Evolutionary conservation across 1,139 yeast genomes (phyloP).

Genomic region (Candida labiduridarum): DNA sequence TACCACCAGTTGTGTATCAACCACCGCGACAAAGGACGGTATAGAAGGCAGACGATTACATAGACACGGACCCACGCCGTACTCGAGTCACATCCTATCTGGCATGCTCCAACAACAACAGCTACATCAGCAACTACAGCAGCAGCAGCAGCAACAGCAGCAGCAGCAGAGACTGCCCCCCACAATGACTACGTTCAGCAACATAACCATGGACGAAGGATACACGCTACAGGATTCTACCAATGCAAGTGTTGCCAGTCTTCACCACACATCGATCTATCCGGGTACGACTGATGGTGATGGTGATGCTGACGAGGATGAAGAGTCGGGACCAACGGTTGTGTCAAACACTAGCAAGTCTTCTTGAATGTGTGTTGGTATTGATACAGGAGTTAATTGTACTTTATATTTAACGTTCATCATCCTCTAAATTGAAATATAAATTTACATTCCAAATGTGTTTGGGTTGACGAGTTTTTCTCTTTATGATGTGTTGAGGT

Average conservation of each 20-base stretch:
- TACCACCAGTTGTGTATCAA: constrained; percentile 64
- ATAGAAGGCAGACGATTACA: constrained; percentile 63
- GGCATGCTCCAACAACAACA: constrained; percentile 33
- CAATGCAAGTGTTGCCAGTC: constrained; percentile 9
- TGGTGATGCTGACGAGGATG: too few relatives aligned
- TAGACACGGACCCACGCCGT: constrained; percentile 42
- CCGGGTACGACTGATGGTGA: neutral
- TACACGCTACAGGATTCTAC: constrained; percentile 4
- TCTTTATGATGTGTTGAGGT: too few relatives aligned
- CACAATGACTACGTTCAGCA: neutral
- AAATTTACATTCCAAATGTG: neutral
- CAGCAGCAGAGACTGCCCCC: constrained; percentile 7
- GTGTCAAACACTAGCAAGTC: neutral
- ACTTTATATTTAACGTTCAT: too few relatives aligned
- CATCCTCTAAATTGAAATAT: neutral
- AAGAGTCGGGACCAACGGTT: constrained; percentile 4
- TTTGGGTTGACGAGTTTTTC: too few relatives aligned
- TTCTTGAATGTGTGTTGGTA: too few relatives aligned
- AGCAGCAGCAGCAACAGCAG: too few relatives aligned
- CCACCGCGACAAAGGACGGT: constrained; percentile 75
- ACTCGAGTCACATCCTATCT: constrained; percentile 35
- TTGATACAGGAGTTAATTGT: neutral
- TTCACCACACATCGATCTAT: constrained; percentile 9
- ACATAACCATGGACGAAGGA: neutral
- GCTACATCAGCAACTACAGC: constrained; percentile 13